Evolutionary conservation across 306 rosid genomes (phyloP), one percentile per base, ranked within the genome.

Genomic region (Amphicarpaea edgeworthii): DNA sequence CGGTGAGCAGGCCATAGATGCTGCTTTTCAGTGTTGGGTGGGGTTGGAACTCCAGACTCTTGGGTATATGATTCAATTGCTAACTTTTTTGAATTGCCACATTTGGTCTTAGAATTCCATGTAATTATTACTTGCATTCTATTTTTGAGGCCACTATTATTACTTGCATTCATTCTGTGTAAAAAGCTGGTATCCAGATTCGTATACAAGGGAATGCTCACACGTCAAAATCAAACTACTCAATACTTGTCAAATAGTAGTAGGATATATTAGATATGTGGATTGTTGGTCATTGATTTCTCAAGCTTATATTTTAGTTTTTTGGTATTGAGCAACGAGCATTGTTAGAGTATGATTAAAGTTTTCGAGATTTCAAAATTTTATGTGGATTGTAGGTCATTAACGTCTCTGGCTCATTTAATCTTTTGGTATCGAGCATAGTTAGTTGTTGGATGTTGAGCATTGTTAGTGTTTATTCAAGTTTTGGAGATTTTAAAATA

Each of bases 121-220:
- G 32, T 16, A 70, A 78, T 49, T 21, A 69, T 78, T 38, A 50
- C 72, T 32, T 69, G 46, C 61, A 32, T 34, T 12, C 19, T 17
- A 0, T 20, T 21, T 19, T 51, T 4, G 1, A n/a, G 8, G 32
- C 15, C 40, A 40, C 42, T 53, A 70, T 38, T 37, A 58, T 70
- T 38, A 38, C 38, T 72, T 19, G 10, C 16, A 21, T 72, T 55
- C 14, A 17, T 55, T 55, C 30, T 20, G 37, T 32, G 21, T 14
- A 20, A 37, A 50, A 20, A 10, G 3, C n/a, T 28, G 4, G 7
- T 19, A 7, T 8, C 24, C 24, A 8, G 24, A 17, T 17, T 69
- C 47, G 2, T 17, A 32, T 49, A 26, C 5, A 24, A 66, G 15
- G 15, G 34, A 41, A 32, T 34, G 47, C 46, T 40, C 23, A 16